Percentiles rank a stretch among this genome's conserved stretches.
These are phyloP conservation scores for Fusarium marasasianum DNA, from an alignment of 2,329 filamentous ascomycete genomes.

Conservation along the genomic window DNA sequence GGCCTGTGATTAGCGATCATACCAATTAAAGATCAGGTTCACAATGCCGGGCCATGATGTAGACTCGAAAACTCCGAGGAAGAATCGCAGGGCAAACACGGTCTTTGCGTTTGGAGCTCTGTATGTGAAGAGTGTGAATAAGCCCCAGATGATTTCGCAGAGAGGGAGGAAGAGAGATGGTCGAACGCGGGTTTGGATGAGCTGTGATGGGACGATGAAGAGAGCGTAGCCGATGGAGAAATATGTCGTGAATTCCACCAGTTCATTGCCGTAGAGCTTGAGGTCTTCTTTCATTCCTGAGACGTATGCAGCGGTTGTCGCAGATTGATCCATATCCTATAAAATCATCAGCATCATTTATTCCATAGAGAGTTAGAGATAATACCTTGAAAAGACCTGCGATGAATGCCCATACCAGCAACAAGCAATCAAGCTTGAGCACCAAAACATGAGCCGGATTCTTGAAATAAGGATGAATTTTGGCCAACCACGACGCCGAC, in stretches of 20 bases:
- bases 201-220: slow-evolving; percentile 35
- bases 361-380: fast-evolving
- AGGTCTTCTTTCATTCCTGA: slow-evolving; percentile 39
- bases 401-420: slow-evolving; percentile 41
- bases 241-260: slow-evolving; percentile 39
- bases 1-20: not conserved
- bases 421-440: slow-evolving; percentile 42
- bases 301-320: slow-evolving; percentile 35
- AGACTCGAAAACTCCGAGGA: slow-evolving; percentile 37
- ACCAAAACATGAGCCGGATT: slow-evolving; percentile 43
- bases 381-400: slow-evolving; percentile 24
- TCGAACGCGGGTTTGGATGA: slow-evolving; percentile 36
- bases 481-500: slow-evolving; percentile 44
- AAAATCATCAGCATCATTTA: not conserved
- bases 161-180: slow-evolving; percentile 34
- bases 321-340: slow-evolving; percentile 39
- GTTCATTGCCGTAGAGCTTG: slow-evolving; percentile 23
- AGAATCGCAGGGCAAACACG: slow-evolving; percentile 27
- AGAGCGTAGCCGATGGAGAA: slow-evolving; percentile 39
- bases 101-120: slow-evolving; percentile 31
- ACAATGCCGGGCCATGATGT: slow-evolving; percentile 39
- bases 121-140: slow-evolving; percentile 33
- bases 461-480: slow-evolving; percentile 44
- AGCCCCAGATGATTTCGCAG: slow-evolving; percentile 36
- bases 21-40: slow-evolving; percentile 38